Evolutionary conservation across 164 flowering plant genomes (phyloP).

Genomic region (Aristolochia contorta): DNA sequence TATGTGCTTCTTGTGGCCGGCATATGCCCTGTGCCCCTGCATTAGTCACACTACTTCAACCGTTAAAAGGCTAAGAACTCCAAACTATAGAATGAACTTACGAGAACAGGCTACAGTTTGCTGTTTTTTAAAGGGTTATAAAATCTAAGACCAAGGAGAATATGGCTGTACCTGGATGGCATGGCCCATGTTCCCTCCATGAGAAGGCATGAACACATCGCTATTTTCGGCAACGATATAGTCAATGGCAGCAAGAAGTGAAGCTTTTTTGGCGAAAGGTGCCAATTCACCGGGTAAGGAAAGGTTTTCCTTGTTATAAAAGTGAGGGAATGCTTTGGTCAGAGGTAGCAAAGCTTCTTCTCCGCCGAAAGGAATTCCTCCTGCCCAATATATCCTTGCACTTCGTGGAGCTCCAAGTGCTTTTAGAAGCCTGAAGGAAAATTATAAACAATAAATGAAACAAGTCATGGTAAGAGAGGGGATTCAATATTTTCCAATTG

Average conservation of each 20-base stretch:
- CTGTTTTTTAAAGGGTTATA: too few species aligned
- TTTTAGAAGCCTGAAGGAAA: slow-evolving; percentile 59
- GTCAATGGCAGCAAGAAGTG: slow-evolving; percentile 86
- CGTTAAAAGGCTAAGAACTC: too few species aligned
- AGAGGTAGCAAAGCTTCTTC: slow-evolving; percentile 67
- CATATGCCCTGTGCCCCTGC: slow-evolving; percentile 91
- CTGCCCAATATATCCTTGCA: slow-evolving; percentile 90
- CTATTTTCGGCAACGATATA: slow-evolving; percentile 73
- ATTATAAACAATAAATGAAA: not conserved
- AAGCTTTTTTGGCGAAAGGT: slow-evolving; percentile 64
- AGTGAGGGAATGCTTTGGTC: slow-evolving; percentile 57
- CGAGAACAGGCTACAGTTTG: too few species aligned
- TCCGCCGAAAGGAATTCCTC: slow-evolving; percentile 88
- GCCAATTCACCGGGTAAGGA: slow-evolving; percentile 80
- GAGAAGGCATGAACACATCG: slow-evolving; percentile 95
- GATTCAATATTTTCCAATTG: too few species aligned
- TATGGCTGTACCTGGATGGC: slow-evolving; percentile 69
- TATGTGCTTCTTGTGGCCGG: slow-evolving; percentile 89
- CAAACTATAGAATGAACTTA: too few species aligned
- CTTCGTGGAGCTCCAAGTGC: slow-evolving; percentile 84
- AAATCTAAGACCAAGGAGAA: too few species aligned
- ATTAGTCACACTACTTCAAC: not conserved
- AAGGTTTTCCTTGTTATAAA: slow-evolving; percentile 84
- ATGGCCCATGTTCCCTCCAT: slow-evolving; percentile 99
- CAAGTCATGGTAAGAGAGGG: too few species aligned